Evolutionary conservation across 1,284 basidiomycete species (phyloP), one percentile per base, ranked within the genome.

Genomic region (Takashimella tepidaria): DNA sequence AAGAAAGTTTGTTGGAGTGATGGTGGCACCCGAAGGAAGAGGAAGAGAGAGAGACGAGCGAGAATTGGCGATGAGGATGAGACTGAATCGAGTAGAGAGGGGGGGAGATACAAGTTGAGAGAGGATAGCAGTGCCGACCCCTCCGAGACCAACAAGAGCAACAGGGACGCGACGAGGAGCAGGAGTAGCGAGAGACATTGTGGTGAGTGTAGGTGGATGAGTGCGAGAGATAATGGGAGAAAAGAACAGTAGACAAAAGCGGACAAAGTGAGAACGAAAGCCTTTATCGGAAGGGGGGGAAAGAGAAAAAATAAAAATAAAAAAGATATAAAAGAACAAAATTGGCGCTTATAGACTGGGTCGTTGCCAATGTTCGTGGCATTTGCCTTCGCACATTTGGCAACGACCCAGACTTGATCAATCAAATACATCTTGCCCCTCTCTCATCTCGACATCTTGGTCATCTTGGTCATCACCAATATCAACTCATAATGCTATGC

Each of bases 81-180:
- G 79, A 55, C 78, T 80, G 81, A 90, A 87, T 53, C 74, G 70
- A 51, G 53, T 2, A 16, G 41, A 27, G 10, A 60, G 55, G 2
- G 58, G 58, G 0, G 84, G 78, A 1, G 84, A 78, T 50, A 86
- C 80, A n/a, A 93, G 80, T 72, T 76, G 75, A 25, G 80, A 75
- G 67, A 95, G 80, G 64, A 95, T 83, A 69, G 91, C 88, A 44
- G 82, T 80, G 45, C 92, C 92, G 47, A 96, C 92, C 53, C 92
- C 86, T 12, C 92, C 92, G 44, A 89, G 81, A 56, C 92, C 92
- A 56, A 95, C 79, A 59, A 93, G 80, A 45, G 89, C 88, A 53
- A 93, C 82, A 43, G 75, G 74, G 47, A 72, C 61, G 27, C 66
- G 70, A 24, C 60, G 57, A 53, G 58, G 20, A 43, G 47, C 26